Conservation (phyloP, 2,329 filamentous ascomycete species). For the Colletotrichum truncatum region DNA sequence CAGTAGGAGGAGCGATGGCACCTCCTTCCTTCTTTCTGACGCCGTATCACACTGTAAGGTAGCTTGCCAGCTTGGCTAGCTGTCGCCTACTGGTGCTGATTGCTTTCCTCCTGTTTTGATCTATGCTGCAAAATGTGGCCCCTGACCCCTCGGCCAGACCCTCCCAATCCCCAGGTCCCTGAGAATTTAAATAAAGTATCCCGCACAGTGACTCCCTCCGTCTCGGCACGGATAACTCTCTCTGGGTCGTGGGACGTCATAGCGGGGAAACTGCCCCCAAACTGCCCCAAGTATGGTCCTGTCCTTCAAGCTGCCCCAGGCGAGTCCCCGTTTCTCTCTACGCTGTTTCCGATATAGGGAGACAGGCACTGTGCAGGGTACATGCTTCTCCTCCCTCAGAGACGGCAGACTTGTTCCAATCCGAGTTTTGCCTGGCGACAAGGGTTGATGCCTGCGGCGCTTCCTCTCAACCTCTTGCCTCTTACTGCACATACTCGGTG, state of each 20-base stretch:
- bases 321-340: background rate
- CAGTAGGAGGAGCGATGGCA: no score
- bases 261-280: slow-evolving; percentile 3
- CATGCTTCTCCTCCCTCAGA: background rate
- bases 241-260: slow-evolving; percentile 15
- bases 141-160: no score
- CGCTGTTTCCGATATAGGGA: slow-evolving; percentile 13
- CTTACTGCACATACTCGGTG: background rate
- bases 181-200: no score
- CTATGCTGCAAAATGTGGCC: no score
- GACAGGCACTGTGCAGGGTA: slow-evolving; percentile 15
- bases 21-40: no score
- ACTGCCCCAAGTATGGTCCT: background rate
- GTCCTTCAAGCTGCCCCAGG: background rate
- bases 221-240: background rate
- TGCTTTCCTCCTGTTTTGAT: no score
- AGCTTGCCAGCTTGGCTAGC: no score
- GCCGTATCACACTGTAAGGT: no score
- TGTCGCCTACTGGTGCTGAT: no score
- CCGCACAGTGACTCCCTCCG: background rate
- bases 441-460: background rate
- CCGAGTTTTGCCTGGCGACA: background rate
- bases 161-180: background rate
- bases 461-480: background rate
- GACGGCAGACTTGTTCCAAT: background rate